phyloP scores from a whole-genome alignment of 352 stramenopile genomes.

The Globisporangium apiculatum region DNA sequence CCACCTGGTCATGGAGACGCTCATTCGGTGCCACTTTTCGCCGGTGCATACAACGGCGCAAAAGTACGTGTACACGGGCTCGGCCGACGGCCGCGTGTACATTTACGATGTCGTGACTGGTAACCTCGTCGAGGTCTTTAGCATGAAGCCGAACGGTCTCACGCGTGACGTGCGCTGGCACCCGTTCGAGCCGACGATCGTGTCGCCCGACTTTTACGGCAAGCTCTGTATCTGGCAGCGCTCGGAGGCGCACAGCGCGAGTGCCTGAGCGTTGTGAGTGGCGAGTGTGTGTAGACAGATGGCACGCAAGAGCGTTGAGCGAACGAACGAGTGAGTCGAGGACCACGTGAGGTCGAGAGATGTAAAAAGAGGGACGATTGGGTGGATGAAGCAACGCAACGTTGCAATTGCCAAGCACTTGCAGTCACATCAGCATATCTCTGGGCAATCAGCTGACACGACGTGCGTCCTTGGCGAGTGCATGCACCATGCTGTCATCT shows the following conservation, averaged over 20 bases:
- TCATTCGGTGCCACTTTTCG: conserved; percentile 83
- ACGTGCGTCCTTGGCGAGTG: no score
- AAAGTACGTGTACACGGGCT: conserved; percentile 84
- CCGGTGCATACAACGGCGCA: conserved; percentile 81
- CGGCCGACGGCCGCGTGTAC: conserved; percentile 76
- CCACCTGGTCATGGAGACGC: conserved; percentile 73
- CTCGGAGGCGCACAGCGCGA: conserved; percentile 10
- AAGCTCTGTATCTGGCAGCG: conserved; percentile 82
- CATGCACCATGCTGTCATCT: no score
- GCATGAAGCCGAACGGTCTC: conserved; percentile 70
- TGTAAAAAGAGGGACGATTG: no score
- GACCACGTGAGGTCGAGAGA: no score
- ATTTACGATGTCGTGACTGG: conserved; percentile 74
- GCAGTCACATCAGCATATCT: no score
- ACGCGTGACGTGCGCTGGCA: conserved; percentile 83
- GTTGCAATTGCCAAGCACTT: no score
- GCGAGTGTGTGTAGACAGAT: no score
- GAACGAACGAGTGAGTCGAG: no score
- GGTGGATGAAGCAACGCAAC: no score
- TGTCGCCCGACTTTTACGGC: conserved; percentile 82
- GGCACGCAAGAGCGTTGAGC: no score
- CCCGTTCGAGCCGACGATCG: conserved; percentile 72
- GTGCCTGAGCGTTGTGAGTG: neutral
- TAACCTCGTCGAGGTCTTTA: conserved; percentile 70
- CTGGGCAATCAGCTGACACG: no score